A percentile compares a stretch with the other conserved stretches of the same genome.
Conservation (phyloP, 306 rosid species). For the Cicer bijugum region DNA sequence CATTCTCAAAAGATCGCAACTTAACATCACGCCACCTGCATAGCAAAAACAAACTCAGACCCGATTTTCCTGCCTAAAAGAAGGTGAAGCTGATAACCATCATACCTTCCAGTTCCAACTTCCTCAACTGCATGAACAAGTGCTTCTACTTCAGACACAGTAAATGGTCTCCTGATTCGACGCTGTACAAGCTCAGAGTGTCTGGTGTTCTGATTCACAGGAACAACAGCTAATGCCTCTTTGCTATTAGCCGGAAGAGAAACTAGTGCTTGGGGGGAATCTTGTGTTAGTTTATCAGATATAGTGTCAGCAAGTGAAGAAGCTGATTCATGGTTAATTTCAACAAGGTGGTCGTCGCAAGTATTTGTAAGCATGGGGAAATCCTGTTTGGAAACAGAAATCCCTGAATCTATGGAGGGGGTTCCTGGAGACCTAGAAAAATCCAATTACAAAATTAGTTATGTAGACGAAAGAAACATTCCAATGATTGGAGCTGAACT, state of each 20-base stretch:
- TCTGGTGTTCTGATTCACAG: conserved; percentile 64
- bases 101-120: conserved; percentile 95
- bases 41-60: conserved; percentile 41
- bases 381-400: conserved; percentile 53
- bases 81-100: conserved; percentile 24
- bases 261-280: conserved; percentile 66
- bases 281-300: conserved; percentile 55
- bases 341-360: conserved; percentile 45
- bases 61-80: conserved; percentile 3
- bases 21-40: conserved; percentile 98
- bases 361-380: conserved; percentile 52
- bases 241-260: conserved; percentile 57
- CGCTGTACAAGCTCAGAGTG: conserved; percentile 85
- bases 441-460: conserved; percentile 42
- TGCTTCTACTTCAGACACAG: conserved; percentile 93
- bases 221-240: conserved; percentile 69
- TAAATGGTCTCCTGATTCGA: conserved; percentile 89
- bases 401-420: conserved; percentile 53
- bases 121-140: conserved; percentile 92
- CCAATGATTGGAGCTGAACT: conserved; percentile 25
- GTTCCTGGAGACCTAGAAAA: conserved; percentile 65
- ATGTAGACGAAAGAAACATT: conserved; percentile 6
- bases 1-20: conserved; percentile 78
- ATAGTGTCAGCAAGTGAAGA: conserved; percentile 58
- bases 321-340: conserved; percentile 55